Base-by-base conservation (phyloP, 108 stramenopile genomes). In the Heterococcus sp. region DNA sequence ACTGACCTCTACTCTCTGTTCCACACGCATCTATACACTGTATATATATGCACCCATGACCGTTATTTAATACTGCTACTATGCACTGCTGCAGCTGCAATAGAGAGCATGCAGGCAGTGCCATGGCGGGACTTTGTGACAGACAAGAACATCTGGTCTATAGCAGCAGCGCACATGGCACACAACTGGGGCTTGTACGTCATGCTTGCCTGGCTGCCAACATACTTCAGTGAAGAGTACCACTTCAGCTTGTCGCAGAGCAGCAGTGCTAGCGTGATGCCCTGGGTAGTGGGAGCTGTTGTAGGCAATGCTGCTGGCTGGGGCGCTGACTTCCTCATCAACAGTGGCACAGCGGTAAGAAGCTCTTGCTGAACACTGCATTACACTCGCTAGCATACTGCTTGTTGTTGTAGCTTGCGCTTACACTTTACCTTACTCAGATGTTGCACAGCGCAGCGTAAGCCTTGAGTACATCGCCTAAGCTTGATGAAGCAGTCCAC, bases 171-270 rank as follows among this genome's bases (percentile, higher is more conserved):
- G 1, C 94, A 95, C 73, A 92, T 91, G 27, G 90, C 93, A 3
- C 93, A 93, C 70, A 95, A 95, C 76, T 93, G 91, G 91, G 91
- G 91, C n/a, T 73, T 95, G 46, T 95, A 95, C 86, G 92, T 92
- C 65, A 66, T 86, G 35, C 75, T 95, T 11, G 87, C 92, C 0
- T 95, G 94, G 94, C 89, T 91, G 65, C 94, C 94, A 21, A 93
- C 93, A 37, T 95, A 93, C 72, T 95, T 91, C 82, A 76, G 78
- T n/a, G 72, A 80, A 72, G 78, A 80, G 78, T 95, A 93, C 68
- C 90, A 90, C 5, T 69, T 95, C 26, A 90, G 89, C 63, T 88
- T 93, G 2, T 89, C 89, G 65, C 90, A 95, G 67, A 92, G 91
- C 2, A 91, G 92, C 4, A 68, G 89, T 1, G 83, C 91, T 4